Evolutionary conservation across 495 filamentous ascomycete genomes (phyloP).

Genomic region (Aspergillus funiculosus): DNA sequence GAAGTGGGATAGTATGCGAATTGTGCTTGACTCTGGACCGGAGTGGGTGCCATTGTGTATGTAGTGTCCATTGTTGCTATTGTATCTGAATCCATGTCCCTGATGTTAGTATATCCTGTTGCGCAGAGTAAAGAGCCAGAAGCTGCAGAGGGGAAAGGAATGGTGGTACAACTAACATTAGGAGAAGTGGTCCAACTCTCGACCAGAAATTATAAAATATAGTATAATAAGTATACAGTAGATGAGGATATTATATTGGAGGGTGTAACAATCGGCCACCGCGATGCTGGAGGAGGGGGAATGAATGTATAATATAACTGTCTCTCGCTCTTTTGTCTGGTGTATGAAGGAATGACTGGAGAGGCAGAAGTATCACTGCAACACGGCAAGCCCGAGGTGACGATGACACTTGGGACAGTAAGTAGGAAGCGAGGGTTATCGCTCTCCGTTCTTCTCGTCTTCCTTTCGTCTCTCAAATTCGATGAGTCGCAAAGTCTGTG

Average conservation of each 20-base stretch:
- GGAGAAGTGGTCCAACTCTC: conserved; percentile 16
- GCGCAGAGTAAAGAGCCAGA: no score
- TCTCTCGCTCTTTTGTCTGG: conserved; percentile 16
- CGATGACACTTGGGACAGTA: background rate
- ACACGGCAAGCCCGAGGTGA: no score
- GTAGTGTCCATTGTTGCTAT: conserved; percentile 50
- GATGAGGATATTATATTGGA: conserved; percentile 5
- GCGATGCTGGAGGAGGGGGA: conserved; percentile 12
- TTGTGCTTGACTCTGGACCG: conserved; percentile 64
- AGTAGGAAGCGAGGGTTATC: conserved; percentile 2
- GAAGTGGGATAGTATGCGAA: conserved; percentile 92
- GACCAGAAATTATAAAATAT: conserved; percentile 19
- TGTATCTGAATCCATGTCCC: background rate
- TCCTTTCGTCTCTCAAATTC: conserved; percentile 11
- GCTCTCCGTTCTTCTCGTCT: background rate
- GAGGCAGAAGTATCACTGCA: conserved; percentile 10
- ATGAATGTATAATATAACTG: conserved; percentile 24
- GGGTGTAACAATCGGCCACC: conserved; percentile 11
- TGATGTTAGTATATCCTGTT: background rate
- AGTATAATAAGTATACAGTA: conserved; percentile 10
- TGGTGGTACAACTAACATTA: conserved; percentile 15
- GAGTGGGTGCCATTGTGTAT: conserved; percentile 44
- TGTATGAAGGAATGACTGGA: conserved; percentile 19
- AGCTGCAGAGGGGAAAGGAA: background rate
- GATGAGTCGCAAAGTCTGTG: conserved; percentile 14